Conservation (phyloP, 2,329 filamentous ascomycete genomes). For the Apiospora sp. region DNA sequence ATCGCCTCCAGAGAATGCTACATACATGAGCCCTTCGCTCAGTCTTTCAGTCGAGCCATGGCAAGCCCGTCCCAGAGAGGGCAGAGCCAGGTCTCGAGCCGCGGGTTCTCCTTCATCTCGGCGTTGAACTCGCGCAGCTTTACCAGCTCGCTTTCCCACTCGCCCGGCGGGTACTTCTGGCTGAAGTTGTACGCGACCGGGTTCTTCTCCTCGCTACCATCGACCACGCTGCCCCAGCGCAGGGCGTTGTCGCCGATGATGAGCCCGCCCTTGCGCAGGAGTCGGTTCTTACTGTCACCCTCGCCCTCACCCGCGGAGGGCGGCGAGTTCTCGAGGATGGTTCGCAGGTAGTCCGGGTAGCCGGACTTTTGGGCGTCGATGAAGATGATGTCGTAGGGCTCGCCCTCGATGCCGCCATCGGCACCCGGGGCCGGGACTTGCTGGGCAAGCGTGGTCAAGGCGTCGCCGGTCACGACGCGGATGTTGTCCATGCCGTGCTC, state of each 20-base stretch:
- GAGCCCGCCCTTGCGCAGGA: constrained; percentile 58
- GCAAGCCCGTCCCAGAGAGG: constrained; percentile 54
- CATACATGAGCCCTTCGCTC: not conserved
- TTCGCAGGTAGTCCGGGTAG: constrained; percentile 57
- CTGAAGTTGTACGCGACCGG: constrained; percentile 37
- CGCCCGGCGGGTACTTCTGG: constrained; percentile 3
- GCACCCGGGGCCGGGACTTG: constrained; percentile 22
- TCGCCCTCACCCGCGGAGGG: constrained; percentile 31
- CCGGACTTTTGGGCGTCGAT: constrained; percentile 62
- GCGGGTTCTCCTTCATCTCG: constrained; percentile 39
- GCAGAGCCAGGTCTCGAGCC: constrained; percentile 51
- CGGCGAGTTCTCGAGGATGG: constrained; percentile 53
- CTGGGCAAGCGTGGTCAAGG: constrained; percentile 41
- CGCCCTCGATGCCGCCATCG: constrained; percentile 40
- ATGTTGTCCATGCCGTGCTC: constrained; percentile 52
- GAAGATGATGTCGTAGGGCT: constrained; percentile 61
- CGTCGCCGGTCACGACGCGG: constrained; percentile 56
- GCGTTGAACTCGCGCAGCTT: constrained; percentile 48
- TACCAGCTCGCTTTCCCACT: constrained; percentile 32
- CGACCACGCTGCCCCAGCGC: constrained; percentile 56
- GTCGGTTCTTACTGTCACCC: constrained; percentile 42
- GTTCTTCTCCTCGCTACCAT: constrained; percentile 47
- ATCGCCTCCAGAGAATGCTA: not conserved
- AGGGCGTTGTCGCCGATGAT: constrained; percentile 65
- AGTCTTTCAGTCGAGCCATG: constrained; percentile 49